Base-by-base conservation (phyloP, 257 asterid species). In the Cynanchum wilfordii region DNA sequence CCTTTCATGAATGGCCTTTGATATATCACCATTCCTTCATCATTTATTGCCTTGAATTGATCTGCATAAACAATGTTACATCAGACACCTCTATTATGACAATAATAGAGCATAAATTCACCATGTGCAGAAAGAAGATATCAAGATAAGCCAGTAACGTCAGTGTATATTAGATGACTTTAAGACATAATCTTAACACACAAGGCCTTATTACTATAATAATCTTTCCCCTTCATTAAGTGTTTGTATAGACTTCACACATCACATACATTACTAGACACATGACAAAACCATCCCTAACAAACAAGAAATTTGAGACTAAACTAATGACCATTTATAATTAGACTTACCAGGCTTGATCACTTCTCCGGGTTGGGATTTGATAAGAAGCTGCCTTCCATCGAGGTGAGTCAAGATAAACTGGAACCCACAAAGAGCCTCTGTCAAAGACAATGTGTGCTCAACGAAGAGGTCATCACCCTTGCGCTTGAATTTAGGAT, bases 371-470 rank as follows among this genome's bases (percentile, higher is more conserved):
- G 96, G 96, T 58, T 87, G 89, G 57, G 98, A 87, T 79, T 89
- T 90, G 22, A 93, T 82, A 64, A 93, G 98, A 66, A 93, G 96
- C 80, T 93, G 96, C 70, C 98, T 85, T 73, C 78, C 82, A 70
- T 93, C 98, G 56, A 93, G 80, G 78, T 93, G 98, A 73, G 96
- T 83, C 82, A 93, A 74, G 73, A 90, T 80, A 69, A 89, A 93
- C 36, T 89, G 98, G 89, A 93, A 93, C 71, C 98, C 98, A 75
- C 98, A 93, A 0, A 93, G 87, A 42, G 98, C 97, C 83, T 93
- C 98, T n/a, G 96, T 90, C 24, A 93, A 80, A 25, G 90, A 82
- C 85, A 93, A 74, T 9, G 93, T 76, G 78, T 93, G 98, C 45
- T 89, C 97, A 8, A 86, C 79, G 77, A 92, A 92, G 24, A 92